Evolutionary conservation across 257 asterid species (phyloP), one percentile per base, ranked within the genome.

Genomic region (Solanum appendiculatum): DNA sequence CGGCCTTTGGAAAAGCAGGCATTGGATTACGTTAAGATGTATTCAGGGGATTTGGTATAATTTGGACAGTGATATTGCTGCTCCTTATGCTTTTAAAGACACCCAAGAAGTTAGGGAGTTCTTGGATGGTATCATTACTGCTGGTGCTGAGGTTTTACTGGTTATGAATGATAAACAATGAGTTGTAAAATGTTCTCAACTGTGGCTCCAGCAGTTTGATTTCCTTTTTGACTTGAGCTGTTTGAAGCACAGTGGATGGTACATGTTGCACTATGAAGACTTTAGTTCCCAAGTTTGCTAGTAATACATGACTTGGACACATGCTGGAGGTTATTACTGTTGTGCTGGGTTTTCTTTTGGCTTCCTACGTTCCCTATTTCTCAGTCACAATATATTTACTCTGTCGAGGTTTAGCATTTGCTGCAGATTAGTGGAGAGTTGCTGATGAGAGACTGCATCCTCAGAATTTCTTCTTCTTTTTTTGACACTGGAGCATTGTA

Each of bases 1-100:
- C 9, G 94, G 96, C 4, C 90, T 96, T 3, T 95, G 98, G 98
- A 93, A 69, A 90, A 64, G 98, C 75, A 91, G 99, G 89, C 99
- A 96, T 81, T 95, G 98, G 98, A 87, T 95, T 87, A 89, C 98
- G 9, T 48, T 95, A 91, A 93, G 91, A 89, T 92, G 86, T 90
- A 86, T 96, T 83, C 94, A 87, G 23, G 86, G 88, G 13, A 89
- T 91, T 84, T 96, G 98, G 98, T 94, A 93, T 91, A 94, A 94
- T 92, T 90, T 95, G 89, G 99, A 96, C 91, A 95, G 99, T 84
- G 98, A 96, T 90, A 86, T 93, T 54, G 84, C 91, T 84, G 80
- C 89, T 51, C 98, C 99, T 7, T 81, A 75, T 77, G 82, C 89
- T 69, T 96, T 94, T 85, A 77, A 84, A 75, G 90, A 87, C 77